Evolutionary conservation across 2,329 filamentous ascomycete species (phyloP), one percentile per base, ranked within the genome.

Genomic region (Chrysoporthe puriensis): DNA sequence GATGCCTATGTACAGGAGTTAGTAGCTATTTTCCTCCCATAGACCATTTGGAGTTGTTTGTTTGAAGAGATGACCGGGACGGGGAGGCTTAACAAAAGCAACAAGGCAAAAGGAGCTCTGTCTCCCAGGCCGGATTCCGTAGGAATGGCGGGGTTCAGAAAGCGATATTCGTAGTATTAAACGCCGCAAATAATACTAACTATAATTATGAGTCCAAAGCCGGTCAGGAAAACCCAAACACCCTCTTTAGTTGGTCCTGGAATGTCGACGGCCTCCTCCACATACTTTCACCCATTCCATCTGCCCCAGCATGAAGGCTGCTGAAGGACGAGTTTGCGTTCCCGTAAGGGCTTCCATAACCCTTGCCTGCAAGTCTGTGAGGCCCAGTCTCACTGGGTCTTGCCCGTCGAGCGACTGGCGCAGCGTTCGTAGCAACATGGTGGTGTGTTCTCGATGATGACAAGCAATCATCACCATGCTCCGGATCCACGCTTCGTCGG

Each of bases 221-320:
- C 26, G 26, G 43, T 63, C 21, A 68, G 2, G 21, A 63, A 46
- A 70, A 68, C 14, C 66, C 68, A 46, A 70, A 63, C 16, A 68
- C 66, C 60, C 52, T 68, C 59, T 68, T 70, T 40, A 70, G 9
- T 34, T 70, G 66, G 26, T 68, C 58, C 40, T 68, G 68, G 32
- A 70, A 68, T 21, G 59, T 63, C 7, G 62, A 43, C 3, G 54
- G 43, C 6, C 56, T n/a, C 16, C 32, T 50, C 18, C 43, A 43
- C 14, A 21, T 18, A 14, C 34, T 50, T 14, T 54, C 59, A 1
- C 8, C 54, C 0, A 14, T 40, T 4, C 59, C 62, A 13, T 61
- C 68, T n/a, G 48, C 62, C 21, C 59, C 62, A 9, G 44, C 26
- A 36, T 61, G 21, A 11, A 21, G 0, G 9, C 36, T 69, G 32